These are phyloP conservation scores for Rhodotorula kratochvilovae DNA, from an alignment of 768 basidiomycete genomes.

Conservation along the genomic window DNA sequence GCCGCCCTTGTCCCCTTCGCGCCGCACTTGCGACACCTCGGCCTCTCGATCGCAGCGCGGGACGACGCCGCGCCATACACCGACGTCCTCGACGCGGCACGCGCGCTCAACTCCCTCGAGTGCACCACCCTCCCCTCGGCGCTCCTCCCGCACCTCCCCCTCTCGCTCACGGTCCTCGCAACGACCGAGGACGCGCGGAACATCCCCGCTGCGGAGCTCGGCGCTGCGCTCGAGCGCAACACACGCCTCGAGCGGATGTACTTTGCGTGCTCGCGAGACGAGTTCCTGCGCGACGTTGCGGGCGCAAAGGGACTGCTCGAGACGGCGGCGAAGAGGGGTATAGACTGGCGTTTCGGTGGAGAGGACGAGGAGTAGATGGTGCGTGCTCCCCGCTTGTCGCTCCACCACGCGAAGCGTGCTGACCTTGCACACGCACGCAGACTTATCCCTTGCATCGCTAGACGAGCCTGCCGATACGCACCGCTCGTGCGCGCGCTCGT, in stretches of 20 bases:
- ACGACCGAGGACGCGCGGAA: constrained; percentile 1
- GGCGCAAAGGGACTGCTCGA: background rate
- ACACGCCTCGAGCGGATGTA: constrained; percentile 1
- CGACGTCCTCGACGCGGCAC: background rate
- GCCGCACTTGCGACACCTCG: constrained; percentile 2
- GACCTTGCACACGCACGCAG: too few species aligned
- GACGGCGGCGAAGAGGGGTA: background rate
- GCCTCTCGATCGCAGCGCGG: background rate
- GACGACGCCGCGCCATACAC: background rate
- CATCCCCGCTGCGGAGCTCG: background rate
- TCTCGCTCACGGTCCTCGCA: constrained; percentile 7
- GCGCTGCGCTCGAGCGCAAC: background rate
- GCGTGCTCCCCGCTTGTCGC: too few species aligned
- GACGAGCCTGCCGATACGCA: too few species aligned
- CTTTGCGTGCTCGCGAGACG: background rate
- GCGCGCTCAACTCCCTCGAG: constrained; percentile 18
- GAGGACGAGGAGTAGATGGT: background rate
- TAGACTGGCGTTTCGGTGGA: constrained; percentile 5
- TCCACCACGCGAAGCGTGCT: too few species aligned
- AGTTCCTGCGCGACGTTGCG: background rate
- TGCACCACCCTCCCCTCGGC: constrained; percentile 15
- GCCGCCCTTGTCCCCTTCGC: constrained; percentile 17
- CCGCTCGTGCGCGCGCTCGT: too few species aligned
- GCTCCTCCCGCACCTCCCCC: constrained; percentile 9
- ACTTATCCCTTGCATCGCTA: too few species aligned